A percentile compares a stretch with the other conserved stretches of the same genome.
phyloP scores from a whole-genome alignment of 192 early-diverging fungal genomes.

The Umbelopsis sp. region DNA sequence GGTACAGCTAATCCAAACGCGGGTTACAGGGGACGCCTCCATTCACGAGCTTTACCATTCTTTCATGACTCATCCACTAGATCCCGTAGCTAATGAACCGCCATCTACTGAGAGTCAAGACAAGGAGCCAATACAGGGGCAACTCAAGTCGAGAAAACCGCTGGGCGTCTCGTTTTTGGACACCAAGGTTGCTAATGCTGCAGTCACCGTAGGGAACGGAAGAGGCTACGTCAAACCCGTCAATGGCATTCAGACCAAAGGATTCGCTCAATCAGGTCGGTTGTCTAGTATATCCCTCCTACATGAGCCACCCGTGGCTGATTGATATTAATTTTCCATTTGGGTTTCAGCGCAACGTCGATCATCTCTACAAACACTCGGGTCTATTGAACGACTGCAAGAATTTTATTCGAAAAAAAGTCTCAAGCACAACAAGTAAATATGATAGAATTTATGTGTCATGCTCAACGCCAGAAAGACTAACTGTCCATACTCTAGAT shows the following conservation, averaged over 20 bases:
- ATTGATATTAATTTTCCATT: neutral
- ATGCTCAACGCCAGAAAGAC: too few species aligned
- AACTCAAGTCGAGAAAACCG: neutral
- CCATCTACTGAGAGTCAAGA: neutral
- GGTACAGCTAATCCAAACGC: neutral
- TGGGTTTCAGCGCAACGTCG: constrained; percentile 33
- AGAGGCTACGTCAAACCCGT: constrained; percentile 32
- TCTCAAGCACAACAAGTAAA: constrained; percentile 50
- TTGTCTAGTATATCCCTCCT: neutral
- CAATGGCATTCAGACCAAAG: constrained; percentile 35
- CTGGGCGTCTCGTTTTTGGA: neutral
- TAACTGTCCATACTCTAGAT: too few species aligned
- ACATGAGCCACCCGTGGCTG: neutral
- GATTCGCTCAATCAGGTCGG: constrained; percentile 39
- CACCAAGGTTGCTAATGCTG: neutral
- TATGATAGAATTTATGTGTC: neutral
- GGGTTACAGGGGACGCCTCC: neutral
- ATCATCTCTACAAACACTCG: constrained; percentile 53
- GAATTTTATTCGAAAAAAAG: constrained; percentile 58
- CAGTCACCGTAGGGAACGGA: neutral
- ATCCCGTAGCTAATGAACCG: neutral
- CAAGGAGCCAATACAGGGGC: neutral
- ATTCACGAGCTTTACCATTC: neutral
- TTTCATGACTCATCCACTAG: constrained; percentile 4
- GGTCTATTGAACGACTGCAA: constrained; percentile 58